These are phyloP conservation scores for Beauveria pseudobassiana DNA, from an alignment of 2,329 filamentous ascomycete genomes.

Conservation along the genomic window DNA sequence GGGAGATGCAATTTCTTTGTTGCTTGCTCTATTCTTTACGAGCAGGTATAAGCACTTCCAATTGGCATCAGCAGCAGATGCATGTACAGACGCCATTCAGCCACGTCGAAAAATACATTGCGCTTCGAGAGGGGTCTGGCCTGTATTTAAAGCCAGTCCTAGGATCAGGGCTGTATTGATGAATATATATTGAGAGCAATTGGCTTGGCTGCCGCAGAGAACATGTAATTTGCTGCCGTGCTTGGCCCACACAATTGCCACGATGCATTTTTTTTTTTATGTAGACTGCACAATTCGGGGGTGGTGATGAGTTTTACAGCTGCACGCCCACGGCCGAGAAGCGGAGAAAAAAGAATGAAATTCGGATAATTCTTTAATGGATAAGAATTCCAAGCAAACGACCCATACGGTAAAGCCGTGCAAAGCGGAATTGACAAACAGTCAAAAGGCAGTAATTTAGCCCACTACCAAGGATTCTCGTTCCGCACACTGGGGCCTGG, in stretches of 20 bases:
- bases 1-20: no score
- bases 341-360: background rate
- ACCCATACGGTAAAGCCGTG: background rate
- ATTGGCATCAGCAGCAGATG: background rate
- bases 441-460: background rate
- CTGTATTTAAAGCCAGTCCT: no score
- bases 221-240: background rate
- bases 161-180: background rate
- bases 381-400: background rate
- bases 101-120: background rate
- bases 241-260: background rate
- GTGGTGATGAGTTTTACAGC: background rate
- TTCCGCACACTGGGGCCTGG: background rate
- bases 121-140: no score
- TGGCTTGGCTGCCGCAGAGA: background rate
- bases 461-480: background rate
- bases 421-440: background rate
- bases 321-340: background rate
- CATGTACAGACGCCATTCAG: background rate
- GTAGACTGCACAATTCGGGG: background rate
- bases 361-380: background rate
- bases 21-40: no score
- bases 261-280: background rate
- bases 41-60: background rate
- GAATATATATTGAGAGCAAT: background rate